Percentiles rank a stretch among this genome's conserved stretches.
Evolutionary conservation across 83 land plant genomes (phyloP).

Genomic region (Picea engelmannii): DNA sequence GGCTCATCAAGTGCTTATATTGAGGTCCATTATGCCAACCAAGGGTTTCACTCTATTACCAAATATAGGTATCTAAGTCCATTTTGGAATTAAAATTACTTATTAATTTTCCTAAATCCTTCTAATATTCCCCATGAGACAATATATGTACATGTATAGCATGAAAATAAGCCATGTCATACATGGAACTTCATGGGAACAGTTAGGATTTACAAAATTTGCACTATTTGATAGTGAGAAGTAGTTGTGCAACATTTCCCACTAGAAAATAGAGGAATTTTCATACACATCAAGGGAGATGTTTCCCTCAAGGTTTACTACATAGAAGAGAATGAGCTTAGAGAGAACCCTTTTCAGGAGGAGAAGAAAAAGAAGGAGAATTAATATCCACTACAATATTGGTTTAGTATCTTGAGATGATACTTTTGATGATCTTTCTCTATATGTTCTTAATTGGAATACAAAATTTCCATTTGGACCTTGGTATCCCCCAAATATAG

Average conservation of each 20-base stretch:
- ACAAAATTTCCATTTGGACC: no score
- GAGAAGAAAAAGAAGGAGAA: background rate
- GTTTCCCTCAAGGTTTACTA: slow-evolving; percentile 57
- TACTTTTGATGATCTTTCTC: no score
- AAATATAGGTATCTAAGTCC: slow-evolving; percentile 44
- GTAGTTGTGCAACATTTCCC: slow-evolving; percentile 22
- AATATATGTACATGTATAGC: slow-evolving; percentile 19
- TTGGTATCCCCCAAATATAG: no score
- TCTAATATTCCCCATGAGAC: slow-evolving; percentile 3
- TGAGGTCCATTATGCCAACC: slow-evolving; percentile 22
- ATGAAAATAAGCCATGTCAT: slow-evolving; percentile 25
- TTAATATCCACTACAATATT: no score
- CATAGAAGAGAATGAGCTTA: slow-evolving; percentile 17
- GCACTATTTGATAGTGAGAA: slow-evolving; percentile 35
- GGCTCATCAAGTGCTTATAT: no score
- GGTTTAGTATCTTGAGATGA: no score
- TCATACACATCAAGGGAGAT: slow-evolving; percentile 62
- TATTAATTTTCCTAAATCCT: slow-evolving; percentile 19
- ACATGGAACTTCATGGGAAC: slow-evolving; percentile 58
- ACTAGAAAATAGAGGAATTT: slow-evolving; percentile 61
- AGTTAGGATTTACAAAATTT: slow-evolving; percentile 40
- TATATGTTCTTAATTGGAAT: no score
- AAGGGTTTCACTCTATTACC: slow-evolving; percentile 32
- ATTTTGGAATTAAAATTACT: slow-evolving; percentile 39
- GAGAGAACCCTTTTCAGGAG: background rate